Percentiles rank a stretch among this genome's conserved stretches.
These are phyloP conservation scores for Isochrysis galbana DNA, from an alignment of 78 protist genomes.

Conservation along the genomic window DNA sequence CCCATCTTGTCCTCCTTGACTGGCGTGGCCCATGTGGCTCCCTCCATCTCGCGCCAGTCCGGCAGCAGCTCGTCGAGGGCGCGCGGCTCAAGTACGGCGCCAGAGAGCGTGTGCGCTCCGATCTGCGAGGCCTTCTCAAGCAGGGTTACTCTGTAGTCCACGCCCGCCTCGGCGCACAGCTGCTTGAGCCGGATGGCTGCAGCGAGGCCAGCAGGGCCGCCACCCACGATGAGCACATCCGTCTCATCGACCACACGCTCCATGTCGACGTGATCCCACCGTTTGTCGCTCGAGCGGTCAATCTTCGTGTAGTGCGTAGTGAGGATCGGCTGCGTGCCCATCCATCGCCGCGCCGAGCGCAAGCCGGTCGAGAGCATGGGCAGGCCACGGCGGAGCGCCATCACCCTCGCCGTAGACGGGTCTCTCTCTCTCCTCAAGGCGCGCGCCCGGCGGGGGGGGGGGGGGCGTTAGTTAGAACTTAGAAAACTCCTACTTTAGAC, in stretches of 20 bases:
- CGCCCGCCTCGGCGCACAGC: conserved; percentile 54
- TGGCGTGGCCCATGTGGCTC: conserved; percentile 84
- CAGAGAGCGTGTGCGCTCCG: conserved; percentile 91
- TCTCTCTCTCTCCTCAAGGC: too few relatives aligned
- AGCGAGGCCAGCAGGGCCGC: conserved; percentile 97
- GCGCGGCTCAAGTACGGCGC: conserved; percentile 91
- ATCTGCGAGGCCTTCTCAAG: conserved; percentile 91
- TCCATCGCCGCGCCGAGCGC: too few relatives aligned
- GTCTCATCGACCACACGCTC: background rate
- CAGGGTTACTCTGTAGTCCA: conserved; percentile 74
- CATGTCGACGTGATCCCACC: background rate
- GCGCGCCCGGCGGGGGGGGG: too few relatives aligned
- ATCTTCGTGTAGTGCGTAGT: conserved; percentile 20
- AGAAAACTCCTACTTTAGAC: too few relatives aligned
- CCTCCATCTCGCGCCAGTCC: conserved; percentile 87
- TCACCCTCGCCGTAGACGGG: too few relatives aligned
- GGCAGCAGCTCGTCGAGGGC: conserved; percentile 93
- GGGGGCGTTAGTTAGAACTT: too few relatives aligned
- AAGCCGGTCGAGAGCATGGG: too few relatives aligned
- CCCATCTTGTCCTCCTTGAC: conserved; percentile 77
- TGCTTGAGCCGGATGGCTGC: conserved; percentile 96
- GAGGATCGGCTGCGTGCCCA: too few relatives aligned
- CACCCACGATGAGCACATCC: conserved; percentile 95
- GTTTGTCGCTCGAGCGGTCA: background rate
- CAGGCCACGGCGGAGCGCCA: too few relatives aligned